These are phyloP conservation scores for Globisporangium cederbergense DNA, from an alignment of 352 stramenopile genomes.

Conservation along the genomic window DNA sequence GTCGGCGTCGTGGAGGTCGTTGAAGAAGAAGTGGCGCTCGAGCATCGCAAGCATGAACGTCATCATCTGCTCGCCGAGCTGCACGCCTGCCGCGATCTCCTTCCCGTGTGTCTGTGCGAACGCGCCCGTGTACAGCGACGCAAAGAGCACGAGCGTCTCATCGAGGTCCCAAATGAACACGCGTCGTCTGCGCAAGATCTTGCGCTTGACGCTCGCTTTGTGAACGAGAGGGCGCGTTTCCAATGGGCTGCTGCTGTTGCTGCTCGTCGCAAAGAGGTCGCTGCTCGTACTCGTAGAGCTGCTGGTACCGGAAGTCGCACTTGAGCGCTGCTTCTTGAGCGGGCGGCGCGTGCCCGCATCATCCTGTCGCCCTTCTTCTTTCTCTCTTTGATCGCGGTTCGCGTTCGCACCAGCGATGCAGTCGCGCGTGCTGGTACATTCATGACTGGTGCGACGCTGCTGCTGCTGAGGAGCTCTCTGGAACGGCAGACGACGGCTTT, in stretches of 20 bases:
- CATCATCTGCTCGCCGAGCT: constrained; percentile 84
- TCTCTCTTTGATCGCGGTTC: background rate
- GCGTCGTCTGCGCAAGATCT: constrained; percentile 19
- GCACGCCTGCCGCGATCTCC: constrained; percentile 52
- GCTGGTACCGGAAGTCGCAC: background rate
- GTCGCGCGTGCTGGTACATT: background rate
- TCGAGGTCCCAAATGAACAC: constrained; percentile 85
- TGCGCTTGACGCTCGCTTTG: background rate
- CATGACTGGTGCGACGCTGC: background rate
- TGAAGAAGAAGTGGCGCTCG: constrained; percentile 85
- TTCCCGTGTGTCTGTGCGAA: constrained; percentile 65
- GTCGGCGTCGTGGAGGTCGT: constrained; percentile 67
- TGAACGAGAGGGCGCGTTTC: background rate
- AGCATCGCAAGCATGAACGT: constrained; percentile 74
- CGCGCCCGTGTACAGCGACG: constrained; percentile 69
- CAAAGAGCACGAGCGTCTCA: constrained; percentile 80
- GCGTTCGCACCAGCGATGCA: background rate
- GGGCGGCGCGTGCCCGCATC: constrained; percentile 25
- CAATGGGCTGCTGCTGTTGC: background rate
- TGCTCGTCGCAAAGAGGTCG: background rate
- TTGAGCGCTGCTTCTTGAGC: constrained; percentile 37
- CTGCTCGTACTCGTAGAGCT: background rate
- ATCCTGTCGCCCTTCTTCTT: constrained; percentile 9
- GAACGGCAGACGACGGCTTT: constrained; percentile 14
- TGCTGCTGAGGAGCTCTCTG: background rate